Evolutionary conservation across 1,139 yeast genomes (phyloP).

Genomic region (Lipomyces yarrowii): DNA sequence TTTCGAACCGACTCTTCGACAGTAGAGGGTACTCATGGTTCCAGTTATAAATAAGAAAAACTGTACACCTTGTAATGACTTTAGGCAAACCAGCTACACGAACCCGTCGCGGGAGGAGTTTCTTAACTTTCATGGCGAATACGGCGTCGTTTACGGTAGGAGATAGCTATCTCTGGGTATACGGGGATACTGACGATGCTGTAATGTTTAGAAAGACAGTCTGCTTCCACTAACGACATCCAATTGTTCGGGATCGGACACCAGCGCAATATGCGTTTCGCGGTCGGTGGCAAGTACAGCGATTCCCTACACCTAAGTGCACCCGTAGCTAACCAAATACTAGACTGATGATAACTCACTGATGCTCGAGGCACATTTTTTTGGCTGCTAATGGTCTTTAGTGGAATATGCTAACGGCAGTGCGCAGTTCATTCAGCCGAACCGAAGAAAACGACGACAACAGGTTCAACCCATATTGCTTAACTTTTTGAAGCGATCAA

Average conservation of each 20-base stretch:
- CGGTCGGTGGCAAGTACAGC: neutral
- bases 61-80: neutral
- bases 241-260: neutral
- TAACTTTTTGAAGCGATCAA: neutral
- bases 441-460: neutral
- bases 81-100: neutral
- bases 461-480: neutral
- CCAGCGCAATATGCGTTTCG: neutral
- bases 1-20: neutral
- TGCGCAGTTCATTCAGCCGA: neutral
- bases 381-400: neutral
- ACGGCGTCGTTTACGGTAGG: neutral
- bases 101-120: neutral
- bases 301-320: neutral
- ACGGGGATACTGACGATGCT: neutral
- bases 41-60: neutral
- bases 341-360: neutral
- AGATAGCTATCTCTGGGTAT: neutral
- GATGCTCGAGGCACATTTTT: neutral
- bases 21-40: neutral
- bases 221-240: neutral
- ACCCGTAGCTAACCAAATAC: neutral
- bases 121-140: neutral
- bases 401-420: neutral
- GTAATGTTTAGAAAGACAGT: neutral